Conservation (phyloP, 2,329 filamentous ascomycete genomes). For the Penicillium sp. region DNA sequence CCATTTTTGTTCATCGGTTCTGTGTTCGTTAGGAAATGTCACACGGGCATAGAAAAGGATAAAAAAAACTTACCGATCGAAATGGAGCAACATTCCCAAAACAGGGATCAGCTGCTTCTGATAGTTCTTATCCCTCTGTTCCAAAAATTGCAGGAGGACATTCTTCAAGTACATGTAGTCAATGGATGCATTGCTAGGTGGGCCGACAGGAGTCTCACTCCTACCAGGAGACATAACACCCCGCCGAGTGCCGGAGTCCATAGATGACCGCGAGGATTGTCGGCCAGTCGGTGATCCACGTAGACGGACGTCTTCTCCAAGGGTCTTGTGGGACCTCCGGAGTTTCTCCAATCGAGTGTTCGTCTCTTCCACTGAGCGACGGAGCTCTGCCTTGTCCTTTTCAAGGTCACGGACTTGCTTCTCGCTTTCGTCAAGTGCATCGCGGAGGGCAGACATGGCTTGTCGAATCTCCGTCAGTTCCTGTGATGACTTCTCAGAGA, state of each 20-base stretch:
- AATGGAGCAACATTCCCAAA: slow-evolving; percentile 64
- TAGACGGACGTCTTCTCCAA: slow-evolving; percentile 59
- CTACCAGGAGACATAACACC: slow-evolving; percentile 50
- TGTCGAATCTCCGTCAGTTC: slow-evolving; percentile 74
- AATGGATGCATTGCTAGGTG: slow-evolving; percentile 35
- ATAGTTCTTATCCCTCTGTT: slow-evolving; percentile 66
- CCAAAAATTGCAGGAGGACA: slow-evolving; percentile 64
- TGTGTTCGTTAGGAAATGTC: slow-evolving; percentile 32
- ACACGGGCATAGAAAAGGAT: background rate
- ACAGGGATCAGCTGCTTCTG: slow-evolving; percentile 67
- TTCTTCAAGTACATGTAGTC: slow-evolving; percentile 67
- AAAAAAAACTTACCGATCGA: slow-evolving; percentile 55
- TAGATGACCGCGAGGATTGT: slow-evolving; percentile 58
- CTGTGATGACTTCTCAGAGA: slow-evolving; percentile 65
- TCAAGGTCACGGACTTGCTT: slow-evolving; percentile 79
- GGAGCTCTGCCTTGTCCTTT: slow-evolving; percentile 73
- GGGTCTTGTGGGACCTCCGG: slow-evolving; percentile 63
- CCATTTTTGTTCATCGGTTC: slow-evolving; percentile 83
- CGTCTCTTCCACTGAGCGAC: slow-evolving; percentile 74
- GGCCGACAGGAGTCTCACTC: slow-evolving; percentile 39
- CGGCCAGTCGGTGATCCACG: slow-evolving; percentile 44
- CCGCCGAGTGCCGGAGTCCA: slow-evolving; percentile 52
- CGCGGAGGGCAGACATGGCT: slow-evolving; percentile 73
- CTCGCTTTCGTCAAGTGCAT: slow-evolving; percentile 84
- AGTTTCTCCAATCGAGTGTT: slow-evolving; percentile 75